Conservation (phyloP, 352 stramenopile species). For the Peronospora destructor region DNA sequence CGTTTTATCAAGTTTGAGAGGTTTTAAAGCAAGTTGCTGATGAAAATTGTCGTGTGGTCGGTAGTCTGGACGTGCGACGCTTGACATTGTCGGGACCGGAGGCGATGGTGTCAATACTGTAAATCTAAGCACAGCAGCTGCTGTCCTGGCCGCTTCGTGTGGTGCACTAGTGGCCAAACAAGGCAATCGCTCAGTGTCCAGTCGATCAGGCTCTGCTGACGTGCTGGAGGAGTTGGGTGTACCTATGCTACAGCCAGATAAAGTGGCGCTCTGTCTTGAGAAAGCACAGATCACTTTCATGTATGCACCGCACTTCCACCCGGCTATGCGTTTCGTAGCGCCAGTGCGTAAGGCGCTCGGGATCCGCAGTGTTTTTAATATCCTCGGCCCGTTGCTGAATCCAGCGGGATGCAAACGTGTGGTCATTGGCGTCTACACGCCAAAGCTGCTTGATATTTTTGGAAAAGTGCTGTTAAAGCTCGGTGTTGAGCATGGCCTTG, state of each 20-base stretch:
- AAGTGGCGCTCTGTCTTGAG: conserved; percentile 91
- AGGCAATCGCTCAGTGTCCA: conserved; percentile 95
- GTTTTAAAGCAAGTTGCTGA: neutral
- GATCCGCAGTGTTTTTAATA: conserved; percentile 97
- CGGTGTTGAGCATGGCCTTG: conserved; percentile 94
- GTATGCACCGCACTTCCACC: conserved; percentile 96
- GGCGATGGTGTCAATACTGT: conserved; percentile 97
- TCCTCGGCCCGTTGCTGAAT: conserved; percentile 97
- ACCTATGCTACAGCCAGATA: conserved; percentile 87
- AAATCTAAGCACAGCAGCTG: conserved; percentile 95
- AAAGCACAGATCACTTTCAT: conserved; percentile 94
- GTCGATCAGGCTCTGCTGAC: conserved; percentile 91
- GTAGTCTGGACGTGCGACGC: conserved; percentile 62
- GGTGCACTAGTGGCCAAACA: conserved; percentile 94
- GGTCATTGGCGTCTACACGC: conserved; percentile 98
- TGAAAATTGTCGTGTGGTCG: neutral
- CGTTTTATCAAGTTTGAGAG: conserved; percentile 2
- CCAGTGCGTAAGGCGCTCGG: conserved; percentile 94
- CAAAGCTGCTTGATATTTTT: conserved; percentile 85
- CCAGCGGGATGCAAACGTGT: conserved; percentile 90
- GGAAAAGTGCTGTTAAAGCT: conserved; percentile 83
- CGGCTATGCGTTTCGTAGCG: conserved; percentile 92
- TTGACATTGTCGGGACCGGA: conserved; percentile 98
- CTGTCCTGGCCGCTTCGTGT: conserved; percentile 91
- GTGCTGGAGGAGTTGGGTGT: conserved; percentile 96